A percentile compares a stretch with the other conserved stretches of the same genome.
phyloP scores from a whole-genome alignment of 108 stramenopile genomes.

The Aurantiochytrium sp. region DNA sequence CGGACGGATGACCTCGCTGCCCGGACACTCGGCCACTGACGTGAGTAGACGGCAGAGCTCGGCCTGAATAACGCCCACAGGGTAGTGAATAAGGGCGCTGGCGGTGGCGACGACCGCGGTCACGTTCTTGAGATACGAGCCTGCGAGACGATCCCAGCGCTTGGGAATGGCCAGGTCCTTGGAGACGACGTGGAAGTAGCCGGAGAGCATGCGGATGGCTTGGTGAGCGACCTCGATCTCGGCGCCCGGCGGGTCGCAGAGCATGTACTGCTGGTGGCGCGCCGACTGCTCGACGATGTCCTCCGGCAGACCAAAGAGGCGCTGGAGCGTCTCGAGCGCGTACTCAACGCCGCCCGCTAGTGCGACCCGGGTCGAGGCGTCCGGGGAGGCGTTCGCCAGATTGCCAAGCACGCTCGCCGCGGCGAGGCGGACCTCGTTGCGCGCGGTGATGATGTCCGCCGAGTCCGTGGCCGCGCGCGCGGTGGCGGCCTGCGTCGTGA shows the following conservation, averaged over 20 bases:
- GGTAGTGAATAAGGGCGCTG: background rate
- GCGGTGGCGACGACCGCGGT: background rate
- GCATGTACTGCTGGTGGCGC: background rate
- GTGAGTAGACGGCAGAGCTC: background rate
- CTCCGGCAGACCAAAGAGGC: background rate
- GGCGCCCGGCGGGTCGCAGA: background rate
- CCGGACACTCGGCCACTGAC: background rate
- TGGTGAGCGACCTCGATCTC: constrained; percentile 17
- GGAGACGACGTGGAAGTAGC: background rate
- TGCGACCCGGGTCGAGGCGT: background rate
- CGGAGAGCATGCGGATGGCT: background rate
- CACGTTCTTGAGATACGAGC: background rate
- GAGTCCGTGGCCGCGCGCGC: background rate
- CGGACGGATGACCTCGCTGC: background rate
- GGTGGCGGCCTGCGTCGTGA: background rate
- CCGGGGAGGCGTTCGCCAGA: background rate
- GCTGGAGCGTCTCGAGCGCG: background rate
- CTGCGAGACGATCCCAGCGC: background rate
- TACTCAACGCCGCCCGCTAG: background rate
- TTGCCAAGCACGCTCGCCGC: background rate
- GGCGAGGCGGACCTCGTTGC: background rate
- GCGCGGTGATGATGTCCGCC: background rate
- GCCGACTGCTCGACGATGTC: background rate
- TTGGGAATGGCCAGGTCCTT: background rate
- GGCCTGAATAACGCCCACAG: background rate